Conservation (phyloP, 768 basidiomycete species). For the Clitopilus hobsonii region DNA sequence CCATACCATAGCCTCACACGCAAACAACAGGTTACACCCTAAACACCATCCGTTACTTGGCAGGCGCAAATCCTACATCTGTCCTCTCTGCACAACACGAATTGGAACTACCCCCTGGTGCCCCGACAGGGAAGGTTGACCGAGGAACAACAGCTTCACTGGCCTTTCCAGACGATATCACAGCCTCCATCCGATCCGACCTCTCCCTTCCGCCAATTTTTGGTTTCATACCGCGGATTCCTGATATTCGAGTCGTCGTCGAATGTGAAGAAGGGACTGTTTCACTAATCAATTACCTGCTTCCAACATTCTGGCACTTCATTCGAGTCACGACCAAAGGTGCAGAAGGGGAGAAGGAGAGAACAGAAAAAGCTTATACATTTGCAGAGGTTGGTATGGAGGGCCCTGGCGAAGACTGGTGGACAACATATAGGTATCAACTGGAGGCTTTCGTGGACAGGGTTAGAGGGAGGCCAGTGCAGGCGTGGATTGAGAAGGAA, state of each 20-base stretch:
- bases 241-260: slow-evolving; percentile 26
- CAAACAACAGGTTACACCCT: slow-evolving; percentile 36
- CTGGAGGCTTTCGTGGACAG: slow-evolving; percentile 59
- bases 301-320: slow-evolving; percentile 40
- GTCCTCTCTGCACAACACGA: slow-evolving; percentile 30
- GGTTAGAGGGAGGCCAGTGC: slow-evolving; percentile 41
- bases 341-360: slow-evolving; percentile 5
- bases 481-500: slow-evolving; percentile 47
- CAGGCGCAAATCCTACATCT: slow-evolving; percentile 32
- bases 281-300: slow-evolving; percentile 31
- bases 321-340: slow-evolving; percentile 31
- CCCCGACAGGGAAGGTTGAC: slow-evolving; percentile 24
- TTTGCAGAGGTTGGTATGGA: slow-evolving; percentile 28
- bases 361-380: slow-evolving; percentile 38
- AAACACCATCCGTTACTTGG: slow-evolving; percentile 38
- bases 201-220: slow-evolving; percentile 19
- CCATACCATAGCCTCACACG: background rate
- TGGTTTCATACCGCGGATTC: slow-evolving; percentile 29
- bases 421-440: slow-evolving; percentile 51
- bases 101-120: slow-evolving; percentile 20
- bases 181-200: slow-evolving; percentile 27
- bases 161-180: slow-evolving; percentile 22
- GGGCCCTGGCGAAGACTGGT: slow-evolving; percentile 42
- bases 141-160: slow-evolving; percentile 20
- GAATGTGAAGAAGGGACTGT: slow-evolving; percentile 39